Conservation (phyloP, 2,329 filamentous ascomycete species). For the Neophaeococcomyces aloes region DNA sequence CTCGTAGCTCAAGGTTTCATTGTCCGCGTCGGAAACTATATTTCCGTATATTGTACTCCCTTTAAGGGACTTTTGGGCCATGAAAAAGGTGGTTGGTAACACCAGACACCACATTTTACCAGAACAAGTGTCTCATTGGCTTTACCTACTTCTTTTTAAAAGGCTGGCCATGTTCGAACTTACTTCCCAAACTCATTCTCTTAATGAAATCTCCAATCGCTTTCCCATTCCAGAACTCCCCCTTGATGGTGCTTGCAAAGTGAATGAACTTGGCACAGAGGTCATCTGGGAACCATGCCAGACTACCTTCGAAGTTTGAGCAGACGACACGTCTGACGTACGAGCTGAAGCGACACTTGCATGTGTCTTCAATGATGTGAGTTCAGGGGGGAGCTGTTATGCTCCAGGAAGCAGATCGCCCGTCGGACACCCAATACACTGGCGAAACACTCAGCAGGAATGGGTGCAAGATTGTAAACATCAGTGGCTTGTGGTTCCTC, state of each 20-base stretch:
- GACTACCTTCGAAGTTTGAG: conserved; percentile 13
- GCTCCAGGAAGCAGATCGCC: conserved; percentile 11
- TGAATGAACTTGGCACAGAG: conserved; percentile 12
- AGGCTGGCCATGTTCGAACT: conserved; percentile 11
- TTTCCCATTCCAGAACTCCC: conserved; percentile 14
- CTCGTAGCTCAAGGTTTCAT: too few species aligned
- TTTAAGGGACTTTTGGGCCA: not conserved
- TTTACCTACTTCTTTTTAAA: conserved; percentile 9
- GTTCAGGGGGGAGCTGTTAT: conserved; percentile 12
- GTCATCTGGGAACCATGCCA: conserved; percentile 12
- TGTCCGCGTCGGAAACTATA: too few species aligned
- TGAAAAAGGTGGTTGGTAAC: conserved; percentile 13
- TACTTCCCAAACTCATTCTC: conserved; percentile 11
- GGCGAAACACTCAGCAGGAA: conserved; percentile 15
- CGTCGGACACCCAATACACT: conserved; percentile 12
- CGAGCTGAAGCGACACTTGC: conserved; percentile 12
- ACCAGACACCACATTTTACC: conserved; percentile 14
- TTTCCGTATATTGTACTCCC: not conserved
- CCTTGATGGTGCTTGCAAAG: conserved; percentile 13
- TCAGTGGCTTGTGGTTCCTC: not conserved
- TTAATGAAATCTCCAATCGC: conserved; percentile 12
- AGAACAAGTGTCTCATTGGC: conserved; percentile 12
- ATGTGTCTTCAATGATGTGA: conserved; percentile 11
- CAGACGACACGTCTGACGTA: conserved; percentile 11
- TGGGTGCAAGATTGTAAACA: conserved; percentile 9